Base-by-base conservation (phyloP, 106 monocot species). In the Dioscorea alata region DNA sequence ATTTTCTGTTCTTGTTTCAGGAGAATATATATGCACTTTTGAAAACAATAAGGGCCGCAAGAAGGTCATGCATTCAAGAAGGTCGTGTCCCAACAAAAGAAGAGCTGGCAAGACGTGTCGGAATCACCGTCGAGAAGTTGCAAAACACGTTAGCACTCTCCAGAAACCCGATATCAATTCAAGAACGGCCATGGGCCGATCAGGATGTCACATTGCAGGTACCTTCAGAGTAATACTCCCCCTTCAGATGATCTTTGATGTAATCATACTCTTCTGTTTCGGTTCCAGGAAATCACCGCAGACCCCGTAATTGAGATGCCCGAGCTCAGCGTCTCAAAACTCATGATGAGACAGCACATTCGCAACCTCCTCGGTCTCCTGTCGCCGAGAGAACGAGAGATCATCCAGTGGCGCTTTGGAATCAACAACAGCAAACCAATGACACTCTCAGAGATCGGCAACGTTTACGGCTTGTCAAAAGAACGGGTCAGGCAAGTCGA, bases 401-500 rank as follows among this genome's bases (percentile, higher is more conserved):
- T 96, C 68, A 80, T 96, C 22, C 61, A 77, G 33, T 69, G 76
- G 49, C 76, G 92, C 13, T 92, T 73, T 54, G 95, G 95, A 14
- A 70, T 96, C 35, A 35, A 57, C 56, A 79, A 68, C 50, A 62
- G 73, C 8, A 63, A 84, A 25, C 74, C 33, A 31, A 96, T 82
- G 65, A 75, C 95, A 9, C 78, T 96, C 6, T 66, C 80, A 18
- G 84, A 92, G 57, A 92, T 96, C 20, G 95, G 95, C n/a, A 72
- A 58, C 50, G 52, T 84, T 62, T 82, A 78, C 72, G 77, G 84
- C 32, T 31, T 96, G 33, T 76, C 95, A 22, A 96, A 86, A 65
- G 92, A 96, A 70, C 86, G 91, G 49, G 77, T 96, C 12, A 60
- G 95, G 19, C 95, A 96, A 73, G 54, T 96, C 31, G 92, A 96